A percentile compares a stretch with the other conserved stretches of the same genome.
These are phyloP conservation scores for Xylaria flabelliformis DNA, from an alignment of 495 filamentous ascomycete species.

Conservation along the genomic window DNA sequence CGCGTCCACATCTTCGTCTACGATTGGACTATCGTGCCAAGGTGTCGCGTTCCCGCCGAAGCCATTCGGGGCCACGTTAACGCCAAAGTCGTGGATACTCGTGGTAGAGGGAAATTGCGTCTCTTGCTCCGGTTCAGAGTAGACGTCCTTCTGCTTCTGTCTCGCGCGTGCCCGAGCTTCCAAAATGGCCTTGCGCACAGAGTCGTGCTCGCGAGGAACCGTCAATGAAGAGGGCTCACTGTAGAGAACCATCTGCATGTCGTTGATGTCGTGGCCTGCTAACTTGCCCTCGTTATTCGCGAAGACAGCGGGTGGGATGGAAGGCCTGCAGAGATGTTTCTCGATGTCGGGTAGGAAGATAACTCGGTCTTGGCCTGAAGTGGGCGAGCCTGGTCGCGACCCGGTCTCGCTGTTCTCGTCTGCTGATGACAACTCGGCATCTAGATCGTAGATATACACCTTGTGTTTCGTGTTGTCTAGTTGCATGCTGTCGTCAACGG, in stretches of 20 bases:
- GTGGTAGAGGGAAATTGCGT: background rate
- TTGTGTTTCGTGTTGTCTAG: slow-evolving; percentile 87
- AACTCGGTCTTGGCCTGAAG: slow-evolving; percentile 55
- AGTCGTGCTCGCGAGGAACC: slow-evolving; percentile 77
- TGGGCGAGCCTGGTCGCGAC: slow-evolving; percentile 42
- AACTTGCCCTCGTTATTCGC: slow-evolving; percentile 54
- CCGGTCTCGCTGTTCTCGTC: slow-evolving; percentile 52
- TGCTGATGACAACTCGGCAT: slow-evolving; percentile 78
- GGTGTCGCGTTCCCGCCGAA: background rate
- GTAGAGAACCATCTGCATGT: slow-evolving; percentile 83
- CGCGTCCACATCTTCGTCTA: slow-evolving; percentile 63
- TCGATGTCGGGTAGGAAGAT: slow-evolving; percentile 86
- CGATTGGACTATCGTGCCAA: background rate
- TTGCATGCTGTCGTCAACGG: slow-evolving; percentile 73
- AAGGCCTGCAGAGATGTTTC: slow-evolving; percentile 66
- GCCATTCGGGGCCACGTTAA: background rate
- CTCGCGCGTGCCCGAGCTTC: slow-evolving; percentile 75
- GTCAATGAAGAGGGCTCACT: slow-evolving; percentile 76
- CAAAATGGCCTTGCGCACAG: slow-evolving; percentile 83
- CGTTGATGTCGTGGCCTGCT: slow-evolving; percentile 44
- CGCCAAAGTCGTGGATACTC: background rate
- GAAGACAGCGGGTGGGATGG: slow-evolving; percentile 72
- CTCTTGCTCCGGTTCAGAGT: slow-evolving; percentile 16
- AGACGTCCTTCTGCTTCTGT: slow-evolving; percentile 48
- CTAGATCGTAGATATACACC: slow-evolving; percentile 89